A percentile compares a stretch with the other conserved stretches of the same genome.
These are phyloP conservation scores for Elsinoe perseae DNA, from an alignment of 2,329 filamentous ascomycete species.

Conservation along the genomic window DNA sequence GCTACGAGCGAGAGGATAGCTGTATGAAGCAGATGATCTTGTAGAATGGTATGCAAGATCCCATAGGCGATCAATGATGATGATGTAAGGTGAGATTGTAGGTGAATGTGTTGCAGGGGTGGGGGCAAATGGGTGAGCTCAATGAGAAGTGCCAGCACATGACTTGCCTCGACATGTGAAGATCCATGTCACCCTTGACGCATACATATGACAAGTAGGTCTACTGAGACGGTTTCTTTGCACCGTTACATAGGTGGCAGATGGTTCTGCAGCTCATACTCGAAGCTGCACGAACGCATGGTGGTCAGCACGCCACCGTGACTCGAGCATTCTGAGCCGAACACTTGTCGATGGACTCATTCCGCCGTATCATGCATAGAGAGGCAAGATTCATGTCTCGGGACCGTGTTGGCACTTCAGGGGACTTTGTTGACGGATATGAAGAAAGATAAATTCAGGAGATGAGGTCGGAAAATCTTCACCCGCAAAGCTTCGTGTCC, in stretches of 20 bases:
- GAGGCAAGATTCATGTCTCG: neutral
- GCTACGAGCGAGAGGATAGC: neutral
- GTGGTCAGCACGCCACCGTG: neutral
- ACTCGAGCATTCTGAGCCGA: neutral
- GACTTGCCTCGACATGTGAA: conserved; percentile 3
- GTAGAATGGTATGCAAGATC: neutral
- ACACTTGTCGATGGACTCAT: too few relatives aligned
- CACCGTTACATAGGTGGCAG: neutral
- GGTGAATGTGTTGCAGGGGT: neutral
- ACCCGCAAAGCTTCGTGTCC: conserved; percentile 8
- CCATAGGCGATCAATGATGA: neutral
- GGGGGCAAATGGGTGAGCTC: neutral
- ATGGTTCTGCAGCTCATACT: neutral
- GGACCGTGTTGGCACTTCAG: neutral
- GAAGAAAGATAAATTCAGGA: neutral
- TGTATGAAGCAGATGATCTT: neutral
- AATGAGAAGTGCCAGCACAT: neutral
- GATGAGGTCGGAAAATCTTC: conserved; percentile 5
- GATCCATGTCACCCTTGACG: neutral
- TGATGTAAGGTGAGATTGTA: neutral
- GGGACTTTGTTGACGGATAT: neutral
- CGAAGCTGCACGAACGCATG: neutral
- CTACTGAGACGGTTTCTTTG: neutral
- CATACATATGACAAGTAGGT: neutral
- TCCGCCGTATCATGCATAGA: too few relatives aligned